Base-by-base conservation (phyloP, 1,139 yeast genomes). In the Zygoascus sp. region DNA sequence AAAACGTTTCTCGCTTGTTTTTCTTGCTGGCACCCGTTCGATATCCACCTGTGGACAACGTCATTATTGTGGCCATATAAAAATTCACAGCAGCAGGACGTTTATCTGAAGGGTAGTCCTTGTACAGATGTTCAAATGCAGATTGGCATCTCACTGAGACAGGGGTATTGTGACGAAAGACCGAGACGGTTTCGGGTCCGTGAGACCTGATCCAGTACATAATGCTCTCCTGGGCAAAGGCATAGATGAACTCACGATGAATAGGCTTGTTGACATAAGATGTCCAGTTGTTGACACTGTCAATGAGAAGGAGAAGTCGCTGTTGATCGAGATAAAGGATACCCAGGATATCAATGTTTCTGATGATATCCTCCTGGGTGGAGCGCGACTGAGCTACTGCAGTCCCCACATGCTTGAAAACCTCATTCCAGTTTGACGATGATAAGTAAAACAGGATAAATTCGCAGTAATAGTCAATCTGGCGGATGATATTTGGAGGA, bases 131-230 rank as follows among this genome's bases (percentile, higher is more conserved):
- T 1, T 11, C 35, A 27, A 25, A 36, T 3, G 17, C 21, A 5
- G n/a, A 13, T 11, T n/a, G 9, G 16, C 36, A 17, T 6, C 28
- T 21, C 8, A 44, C 51, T 2, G 51, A 38, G 6, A 60, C 43
- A 1, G 49, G 40, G 13, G 57, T 46, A 13, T 50, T 52, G 28
- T 61, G 53, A 61, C 10, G 69, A 61, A 16, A 70, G 61, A 44
- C 49, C 19, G 35, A 32, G 5, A 53, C 67, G 46, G 57, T 74
- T 54, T 80, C 83, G 11, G 63, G 61, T 0, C 87, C 80, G 55
- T 83, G 69, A n/a, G 81, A 70, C 45, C 75, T 67, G 16, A 77
- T 67, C 77, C 86, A 85, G 50, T 73, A 72, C 53, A 73, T 70
- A 9, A 81, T 61, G 40, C 78, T 67, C 45, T 70, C 70, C 21